Base-by-base conservation (phyloP, 371 early-diverging fungal genomes). In the Mortierella sp. region DNA sequence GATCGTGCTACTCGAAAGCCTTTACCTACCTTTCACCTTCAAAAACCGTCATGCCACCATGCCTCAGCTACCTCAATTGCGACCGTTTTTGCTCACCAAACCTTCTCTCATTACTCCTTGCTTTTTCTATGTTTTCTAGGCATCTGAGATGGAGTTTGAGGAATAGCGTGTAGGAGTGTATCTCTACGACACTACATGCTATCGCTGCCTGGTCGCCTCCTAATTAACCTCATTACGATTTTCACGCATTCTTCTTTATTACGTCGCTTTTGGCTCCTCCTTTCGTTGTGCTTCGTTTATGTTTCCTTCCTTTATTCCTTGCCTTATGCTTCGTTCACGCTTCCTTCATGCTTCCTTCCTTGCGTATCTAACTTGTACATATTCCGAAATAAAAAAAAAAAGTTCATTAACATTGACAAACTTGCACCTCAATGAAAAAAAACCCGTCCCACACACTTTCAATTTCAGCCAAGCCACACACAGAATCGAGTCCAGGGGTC, bases 91-190 rank as follows among this genome's bases (percentile, higher is more conserved):
- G 38, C 38, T 9, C 21, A 38, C 38, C 8, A 38, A 34, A 31
- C 31, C 60, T 31, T 60, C 60, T 57, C 34, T 16, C 63, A 28
- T 31, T 26, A 54, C 16, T 31, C 16, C 7, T 19, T 68, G 26
- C 24, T 55, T n/a, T 73, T 50, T 48, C 24, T 38, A 73, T 73
- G 24, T 48, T 31, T 26, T 8, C 13, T 75, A 81, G 81, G 73
- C 70, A 44, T 81, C 81, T 68, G 81, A 81, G 42, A 77, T 81
- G 81, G 81, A 81, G 42, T 38, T 74, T 10, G 76, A 81, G 26
- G 68, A 68, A 10, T 68, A 68, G 42, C 10, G 3, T 10, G 24
- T 6, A 5, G 19, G 8, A 31, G 19, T 34, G 16, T 28, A 16
- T 21, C 31, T 34, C 19, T 2, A 34, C 68, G 19, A 28, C 21